These are phyloP conservation scores for Ochromonas danica DNA, from an alignment of 108 stramenopile genomes.

Conservation along the genomic window DNA sequence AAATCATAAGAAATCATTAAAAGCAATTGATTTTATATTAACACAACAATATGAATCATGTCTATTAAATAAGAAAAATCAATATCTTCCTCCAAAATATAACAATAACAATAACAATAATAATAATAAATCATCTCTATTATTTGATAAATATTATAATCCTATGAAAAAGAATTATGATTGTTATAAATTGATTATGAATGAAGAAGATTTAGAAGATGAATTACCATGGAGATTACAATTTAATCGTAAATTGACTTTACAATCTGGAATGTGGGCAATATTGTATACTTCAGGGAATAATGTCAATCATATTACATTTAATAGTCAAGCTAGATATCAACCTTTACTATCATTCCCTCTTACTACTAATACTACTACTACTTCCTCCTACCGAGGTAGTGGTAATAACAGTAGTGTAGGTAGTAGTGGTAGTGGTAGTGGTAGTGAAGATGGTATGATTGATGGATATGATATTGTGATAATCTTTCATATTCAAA, in stretches of 20 bases:
- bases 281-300: background rate
- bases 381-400: background rate
- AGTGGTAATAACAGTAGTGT: background rate
- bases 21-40: background rate
- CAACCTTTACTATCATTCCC: background rate
- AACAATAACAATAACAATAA: background rate
- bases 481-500: background rate
- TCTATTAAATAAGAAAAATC: background rate
- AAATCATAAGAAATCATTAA: background rate
- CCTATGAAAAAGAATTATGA: background rate
- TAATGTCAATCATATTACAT: no score
- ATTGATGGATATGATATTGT: background rate
- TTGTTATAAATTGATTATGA: background rate
- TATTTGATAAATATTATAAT: background rate
- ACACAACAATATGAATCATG: no score
- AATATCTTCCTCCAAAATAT: background rate
- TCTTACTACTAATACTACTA: background rate
- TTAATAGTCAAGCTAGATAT: background rate
- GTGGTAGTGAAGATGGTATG: background rate
- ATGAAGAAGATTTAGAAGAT: background rate
- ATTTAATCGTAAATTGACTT: background rate
- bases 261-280: background rate
- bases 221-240: background rate
- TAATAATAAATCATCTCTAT: background rate
- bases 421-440: background rate